Base-by-base conservation (phyloP, 768 basidiomycete genomes). In the Dendrothele bispora region DNA sequence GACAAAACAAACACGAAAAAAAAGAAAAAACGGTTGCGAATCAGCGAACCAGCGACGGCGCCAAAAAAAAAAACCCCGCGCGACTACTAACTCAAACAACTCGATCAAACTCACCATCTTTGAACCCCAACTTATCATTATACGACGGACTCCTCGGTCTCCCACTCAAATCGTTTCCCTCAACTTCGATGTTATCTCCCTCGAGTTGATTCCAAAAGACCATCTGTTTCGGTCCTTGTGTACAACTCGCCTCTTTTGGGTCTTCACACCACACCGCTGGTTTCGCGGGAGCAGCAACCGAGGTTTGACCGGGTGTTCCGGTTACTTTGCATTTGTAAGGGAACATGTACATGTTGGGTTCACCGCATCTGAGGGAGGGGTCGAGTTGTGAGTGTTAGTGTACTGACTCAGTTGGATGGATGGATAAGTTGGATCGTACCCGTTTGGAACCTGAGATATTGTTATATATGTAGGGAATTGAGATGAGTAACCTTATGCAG, bases 311-410 rank as follows among this genome's bases (percentile, higher is more conserved):
- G 0, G 70, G 66, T 3, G 51, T 28, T 1, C 64, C 63, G 21
- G 62, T 63, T 3, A 76, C 74, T 22, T 64, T 72, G 50, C 74
- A 76, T 45, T 61, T 59, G 49, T 62, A 69, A 27, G 63, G 65
- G 27, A 64, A 52, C 71, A 74, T 74, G 52, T 75, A 77, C 58
- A 77, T 77, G 53, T 75, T 75, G 3, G 72, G 68, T 48, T 68
- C 62, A 5, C 74, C 74, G 43, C 74, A 73, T 1, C 68, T 66
- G 28, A 57, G 43, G 1, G 48, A n/a, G 18, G 12, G 10, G 28
- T 27, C 45, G n/a, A 43, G 7, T 22, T 36, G 43, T 39, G 18
- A 26, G 39, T 25, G 20, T 35, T 15, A 38, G 32, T 32, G 18
- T 26, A 39, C 32, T 27, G 40, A 24, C 40, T 30, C 18, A 12